Conservation (phyloP, 1,139 yeast species). For the Sugiyamaella sp. region DNA sequence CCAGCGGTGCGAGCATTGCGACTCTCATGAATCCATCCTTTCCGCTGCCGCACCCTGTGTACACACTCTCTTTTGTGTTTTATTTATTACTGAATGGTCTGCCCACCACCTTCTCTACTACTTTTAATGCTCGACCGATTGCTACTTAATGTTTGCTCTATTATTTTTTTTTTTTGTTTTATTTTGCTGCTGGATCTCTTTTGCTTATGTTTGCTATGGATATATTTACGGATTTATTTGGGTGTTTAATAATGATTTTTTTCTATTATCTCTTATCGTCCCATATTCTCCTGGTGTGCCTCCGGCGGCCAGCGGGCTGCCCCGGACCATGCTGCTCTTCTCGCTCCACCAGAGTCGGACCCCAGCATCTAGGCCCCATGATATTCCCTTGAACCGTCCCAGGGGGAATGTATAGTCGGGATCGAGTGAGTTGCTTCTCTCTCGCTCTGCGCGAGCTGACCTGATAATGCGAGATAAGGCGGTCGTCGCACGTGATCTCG, state of each 20-base stretch:
- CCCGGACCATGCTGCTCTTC: no score
- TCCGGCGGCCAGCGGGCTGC: background rate
- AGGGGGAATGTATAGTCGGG: no score
- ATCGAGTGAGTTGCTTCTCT: constrained; percentile 2
- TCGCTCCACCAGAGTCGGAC: no score
- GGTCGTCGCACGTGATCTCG: background rate
- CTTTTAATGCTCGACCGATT: constrained; percentile 5
- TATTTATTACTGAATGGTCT: constrained; percentile 12
- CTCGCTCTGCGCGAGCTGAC: background rate
- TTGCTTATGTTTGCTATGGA: constrained; percentile 13
- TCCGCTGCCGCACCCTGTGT: no score
- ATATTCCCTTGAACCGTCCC: no score
- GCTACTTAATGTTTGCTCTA: background rate
- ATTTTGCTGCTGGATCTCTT: constrained; percentile 5
- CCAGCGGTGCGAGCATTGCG: background rate
- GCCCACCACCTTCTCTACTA: background rate
- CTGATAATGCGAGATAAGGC: background rate
- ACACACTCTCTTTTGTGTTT: constrained; percentile 13
- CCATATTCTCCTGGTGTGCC: background rate
- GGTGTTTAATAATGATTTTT: constrained; percentile 15
- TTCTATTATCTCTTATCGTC: background rate
- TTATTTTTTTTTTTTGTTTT: constrained; percentile 3
- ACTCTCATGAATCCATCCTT: background rate
- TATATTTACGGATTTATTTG: constrained; percentile 14
- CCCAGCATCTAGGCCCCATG: no score